Evolutionary conservation across 2,329 filamentous ascomycete genomes (phyloP).

Genomic region (Fusarium duplospermum): DNA sequence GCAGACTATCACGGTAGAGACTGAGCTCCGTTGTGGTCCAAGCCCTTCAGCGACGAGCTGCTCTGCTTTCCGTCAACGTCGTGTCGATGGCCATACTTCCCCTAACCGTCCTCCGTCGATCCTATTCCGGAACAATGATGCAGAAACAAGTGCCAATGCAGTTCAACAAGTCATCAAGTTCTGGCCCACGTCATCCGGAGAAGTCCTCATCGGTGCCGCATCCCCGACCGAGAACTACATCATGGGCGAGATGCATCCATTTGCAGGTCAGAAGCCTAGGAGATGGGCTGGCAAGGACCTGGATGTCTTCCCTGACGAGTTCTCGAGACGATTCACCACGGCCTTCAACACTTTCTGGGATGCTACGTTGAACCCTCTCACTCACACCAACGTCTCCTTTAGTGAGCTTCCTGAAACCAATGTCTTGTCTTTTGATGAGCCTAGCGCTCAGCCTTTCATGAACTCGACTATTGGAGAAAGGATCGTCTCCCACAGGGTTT

Average conservation of each 20-base stretch:
- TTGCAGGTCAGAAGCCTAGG: not conserved
- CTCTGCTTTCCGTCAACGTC: not conserved
- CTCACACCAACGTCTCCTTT: not conserved
- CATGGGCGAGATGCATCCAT: not conserved
- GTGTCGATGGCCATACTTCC: not conserved
- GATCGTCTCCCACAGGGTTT: not conserved
- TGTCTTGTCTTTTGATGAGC: not conserved
- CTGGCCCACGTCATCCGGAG: not conserved
- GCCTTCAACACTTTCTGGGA: slow-evolving; percentile 8
- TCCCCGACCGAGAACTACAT: slow-evolving; percentile 1
- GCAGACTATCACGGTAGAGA: not conserved
- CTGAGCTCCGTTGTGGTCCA: not conserved
- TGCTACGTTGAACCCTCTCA: not conserved
- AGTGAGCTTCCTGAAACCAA: not conserved
- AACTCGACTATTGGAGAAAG: not conserved
- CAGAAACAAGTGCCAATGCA: not conserved
- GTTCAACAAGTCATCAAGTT: not conserved
- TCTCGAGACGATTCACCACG: slow-evolving; percentile 1
- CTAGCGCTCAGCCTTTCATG: not conserved
- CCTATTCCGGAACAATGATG: not conserved
- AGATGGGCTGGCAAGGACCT: not conserved
- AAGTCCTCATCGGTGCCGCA: not conserved
- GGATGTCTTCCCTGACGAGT: not conserved
- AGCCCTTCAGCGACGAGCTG: not conserved
- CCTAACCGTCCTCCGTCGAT: not conserved